Conservation (phyloP, 2,329 filamentous ascomycete species). For the Clarireedia paspali region DNA sequence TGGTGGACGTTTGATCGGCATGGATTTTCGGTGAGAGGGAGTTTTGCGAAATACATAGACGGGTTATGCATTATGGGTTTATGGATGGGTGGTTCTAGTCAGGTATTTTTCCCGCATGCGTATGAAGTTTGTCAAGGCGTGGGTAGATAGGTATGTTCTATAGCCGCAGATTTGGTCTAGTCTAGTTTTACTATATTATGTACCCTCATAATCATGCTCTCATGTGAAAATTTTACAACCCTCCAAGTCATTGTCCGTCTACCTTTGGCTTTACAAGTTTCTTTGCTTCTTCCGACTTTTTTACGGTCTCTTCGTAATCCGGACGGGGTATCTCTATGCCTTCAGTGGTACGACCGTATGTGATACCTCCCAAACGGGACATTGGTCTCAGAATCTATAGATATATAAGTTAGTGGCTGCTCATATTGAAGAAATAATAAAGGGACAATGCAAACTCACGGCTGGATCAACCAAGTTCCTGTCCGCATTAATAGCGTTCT, state of each 20-base stretch:
- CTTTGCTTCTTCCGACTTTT: conserved; percentile 46
- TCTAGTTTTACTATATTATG: no score
- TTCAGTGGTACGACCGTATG: conserved; percentile 65
- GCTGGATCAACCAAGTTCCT: conserved; percentile 65
- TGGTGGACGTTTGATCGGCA: no score
- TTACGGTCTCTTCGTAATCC: conserved; percentile 36
- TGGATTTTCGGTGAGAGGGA: no score
- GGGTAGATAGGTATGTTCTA: no score
- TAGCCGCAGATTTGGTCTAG: no score
- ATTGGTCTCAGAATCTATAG: conserved; percentile 63
- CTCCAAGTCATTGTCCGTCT: conserved; percentile 30
- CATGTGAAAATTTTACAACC: neutral
- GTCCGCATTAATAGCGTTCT: conserved; percentile 79
- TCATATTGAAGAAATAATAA: neutral
- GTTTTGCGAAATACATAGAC: no score
- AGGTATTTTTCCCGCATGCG: no score
- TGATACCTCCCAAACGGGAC: conserved; percentile 75
- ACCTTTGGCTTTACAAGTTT: conserved; percentile 45
- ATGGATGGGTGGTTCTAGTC: no score
- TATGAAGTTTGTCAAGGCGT: no score
- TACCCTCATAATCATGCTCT: no score
- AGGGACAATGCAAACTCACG: conserved; percentile 34
- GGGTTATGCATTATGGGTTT: no score
- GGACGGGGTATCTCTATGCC: conserved; percentile 64
- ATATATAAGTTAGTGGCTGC: conserved; percentile 9